These are phyloP conservation scores for Babjeviella inositovora DNA, from an alignment of 805 yeast species.

Conservation along the genomic window DNA sequence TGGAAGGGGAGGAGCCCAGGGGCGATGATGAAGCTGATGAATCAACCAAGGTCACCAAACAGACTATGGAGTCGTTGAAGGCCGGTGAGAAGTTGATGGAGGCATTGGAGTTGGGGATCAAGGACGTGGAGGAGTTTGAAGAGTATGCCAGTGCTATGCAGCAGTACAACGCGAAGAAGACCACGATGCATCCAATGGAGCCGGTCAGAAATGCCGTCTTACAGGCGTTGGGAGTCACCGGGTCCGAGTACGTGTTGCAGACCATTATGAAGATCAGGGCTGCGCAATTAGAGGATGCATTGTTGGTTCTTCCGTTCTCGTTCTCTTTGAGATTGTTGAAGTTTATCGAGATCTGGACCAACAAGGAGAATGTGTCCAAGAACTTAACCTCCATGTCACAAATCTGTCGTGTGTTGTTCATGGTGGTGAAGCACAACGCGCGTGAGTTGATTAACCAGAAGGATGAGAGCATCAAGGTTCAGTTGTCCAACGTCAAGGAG, in stretches of 20 bases:
- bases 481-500: conserved; percentile 44
- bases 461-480: conserved; percentile 45
- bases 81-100: conserved; percentile 91
- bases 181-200: conserved; percentile 30
- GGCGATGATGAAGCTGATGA: conserved; percentile 32
- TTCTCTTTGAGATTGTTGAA: conserved; percentile 55
- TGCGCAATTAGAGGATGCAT: conserved; percentile 83
- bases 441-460: conserved; percentile 63
- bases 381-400: conserved; percentile 30
- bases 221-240: conserved; percentile 46
- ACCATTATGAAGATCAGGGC: conserved; percentile 57
- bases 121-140: conserved; percentile 44
- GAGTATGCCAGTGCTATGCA: conserved; percentile 26
- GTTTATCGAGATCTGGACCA: conserved; percentile 66
- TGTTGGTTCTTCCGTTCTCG: conserved; percentile 81
- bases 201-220: conserved; percentile 64
- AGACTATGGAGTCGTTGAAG: conserved; percentile 81
- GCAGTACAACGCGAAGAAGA: conserved; percentile 19
- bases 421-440: conserved; percentile 58
- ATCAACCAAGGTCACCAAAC: conserved; percentile 54
- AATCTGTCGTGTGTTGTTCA: conserved; percentile 63
- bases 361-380: conserved; percentile 16
- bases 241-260: conserved; percentile 68
- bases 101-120: conserved; percentile 71
- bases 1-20: conserved; percentile 49